These are phyloP conservation scores for Acidomyces sp. DNA, from an alignment of 495 filamentous ascomycete genomes.

Conservation along the genomic window DNA sequence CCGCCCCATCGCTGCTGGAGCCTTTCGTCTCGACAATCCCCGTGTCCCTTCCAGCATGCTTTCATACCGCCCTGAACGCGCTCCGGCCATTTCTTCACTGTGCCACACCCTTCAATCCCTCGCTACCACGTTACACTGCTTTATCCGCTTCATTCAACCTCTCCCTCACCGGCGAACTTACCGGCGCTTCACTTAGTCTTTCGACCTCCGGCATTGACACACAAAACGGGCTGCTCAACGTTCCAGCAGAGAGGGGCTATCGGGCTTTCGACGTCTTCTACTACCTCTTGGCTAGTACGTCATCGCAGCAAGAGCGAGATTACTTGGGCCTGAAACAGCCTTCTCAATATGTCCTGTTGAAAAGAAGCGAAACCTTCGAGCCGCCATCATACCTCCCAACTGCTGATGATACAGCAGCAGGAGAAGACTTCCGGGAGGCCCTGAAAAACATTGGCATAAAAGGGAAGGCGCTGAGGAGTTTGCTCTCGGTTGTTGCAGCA, in stretches of 20 bases:
- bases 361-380: conserved; percentile 70
- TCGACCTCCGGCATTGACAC: conserved; percentile 86
- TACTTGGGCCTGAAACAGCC: conserved; percentile 76
- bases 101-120: conserved; percentile 79
- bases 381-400: conserved; percentile 84
- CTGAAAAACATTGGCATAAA: conserved; percentile 87
- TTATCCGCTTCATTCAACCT: conserved; percentile 70
- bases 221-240: conserved; percentile 60
- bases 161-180: conserved; percentile 64
- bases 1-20: conserved; percentile 68
- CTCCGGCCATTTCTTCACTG: conserved; percentile 76
- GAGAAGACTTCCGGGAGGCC: conserved; percentile 76
- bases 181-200: conserved; percentile 59
- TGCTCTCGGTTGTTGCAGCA: conserved; percentile 74
- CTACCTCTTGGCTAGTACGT: conserved; percentile 80
- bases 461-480: conserved; percentile 60
- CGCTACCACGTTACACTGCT: conserved; percentile 66
- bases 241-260: conserved; percentile 67
- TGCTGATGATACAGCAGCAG: conserved; percentile 82
- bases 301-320: conserved; percentile 80
- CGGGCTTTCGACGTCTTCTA: conserved; percentile 99
- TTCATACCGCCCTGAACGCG: conserved; percentile 63
- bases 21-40: conserved; percentile 75
- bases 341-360: conserved; percentile 63
- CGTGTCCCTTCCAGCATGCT: conserved; percentile 53